These are phyloP conservation scores for Astrephomene gubernaculifera DNA, from an alignment of 139 green algal species.

Conservation along the genomic window DNA sequence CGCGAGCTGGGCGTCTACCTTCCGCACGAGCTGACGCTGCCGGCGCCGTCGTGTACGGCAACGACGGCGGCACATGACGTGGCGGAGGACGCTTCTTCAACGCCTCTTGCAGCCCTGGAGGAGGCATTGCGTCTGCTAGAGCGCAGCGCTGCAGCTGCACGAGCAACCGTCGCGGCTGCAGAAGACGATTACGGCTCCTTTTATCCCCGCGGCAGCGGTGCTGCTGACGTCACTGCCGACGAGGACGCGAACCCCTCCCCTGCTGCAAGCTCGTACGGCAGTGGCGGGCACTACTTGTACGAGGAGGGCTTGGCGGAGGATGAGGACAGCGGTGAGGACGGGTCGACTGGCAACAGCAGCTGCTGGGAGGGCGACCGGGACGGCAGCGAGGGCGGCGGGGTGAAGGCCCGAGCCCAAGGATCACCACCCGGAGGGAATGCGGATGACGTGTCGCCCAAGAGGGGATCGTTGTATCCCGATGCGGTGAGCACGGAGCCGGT, in stretches of 20 bases:
- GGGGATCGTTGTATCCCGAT: too few relatives aligned
- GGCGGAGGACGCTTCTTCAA: too few relatives aligned
- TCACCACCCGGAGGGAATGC: too few relatives aligned
- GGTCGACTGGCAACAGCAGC: not conserved
- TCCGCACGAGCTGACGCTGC: not conserved
- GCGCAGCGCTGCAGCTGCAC: not conserved
- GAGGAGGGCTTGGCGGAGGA: conserved; percentile 40
- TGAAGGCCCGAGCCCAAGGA: too few relatives aligned
- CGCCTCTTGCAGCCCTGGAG: not conserved
- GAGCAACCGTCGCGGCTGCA: not conserved
- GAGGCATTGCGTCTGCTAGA: not conserved
- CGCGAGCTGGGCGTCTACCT: not conserved
- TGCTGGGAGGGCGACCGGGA: not conserved
- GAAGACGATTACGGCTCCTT: not conserved
- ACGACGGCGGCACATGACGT: too few relatives aligned
- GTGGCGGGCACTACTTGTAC: conserved; percentile 28
- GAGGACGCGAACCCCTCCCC: not conserved
- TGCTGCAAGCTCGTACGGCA: conserved; percentile 6
- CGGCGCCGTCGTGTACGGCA: not conserved
- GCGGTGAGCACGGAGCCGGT: too few relatives aligned
- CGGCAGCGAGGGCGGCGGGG: not conserved
- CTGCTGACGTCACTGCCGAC: not conserved
- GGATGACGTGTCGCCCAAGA: too few relatives aligned
- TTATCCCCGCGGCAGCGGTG: too few relatives aligned
- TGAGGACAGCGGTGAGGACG: not conserved